phyloP scores from a whole-genome alignment of 2,329 filamentous ascomycete genomes.

The Cladorrhinum sp. region DNA sequence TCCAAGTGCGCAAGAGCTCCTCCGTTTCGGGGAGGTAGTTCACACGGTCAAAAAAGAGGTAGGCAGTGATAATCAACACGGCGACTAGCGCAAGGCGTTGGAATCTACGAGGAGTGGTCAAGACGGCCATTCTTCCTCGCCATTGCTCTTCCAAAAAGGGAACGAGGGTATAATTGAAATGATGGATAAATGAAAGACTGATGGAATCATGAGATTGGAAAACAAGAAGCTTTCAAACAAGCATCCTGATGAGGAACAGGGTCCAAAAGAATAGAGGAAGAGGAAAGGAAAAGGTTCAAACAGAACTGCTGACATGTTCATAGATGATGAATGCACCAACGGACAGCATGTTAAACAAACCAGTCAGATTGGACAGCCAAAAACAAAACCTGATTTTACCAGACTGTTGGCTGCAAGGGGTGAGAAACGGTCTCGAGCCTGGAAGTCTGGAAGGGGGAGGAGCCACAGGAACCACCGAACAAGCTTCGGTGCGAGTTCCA shows the following conservation, averaged over 20 bases:
- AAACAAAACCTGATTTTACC: neutral
- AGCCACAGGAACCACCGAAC: too few species aligned
- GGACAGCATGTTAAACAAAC: too few species aligned
- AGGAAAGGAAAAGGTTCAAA: too few species aligned
- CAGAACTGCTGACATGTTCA: neutral
- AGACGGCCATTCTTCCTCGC: slow-evolving; percentile 20
- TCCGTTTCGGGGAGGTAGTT: slow-evolving; percentile 5
- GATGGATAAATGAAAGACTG: neutral
- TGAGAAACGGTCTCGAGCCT: neutral
- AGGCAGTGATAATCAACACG: slow-evolving; percentile 21
- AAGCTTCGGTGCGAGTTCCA: neutral
- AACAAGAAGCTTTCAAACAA: too few species aligned
- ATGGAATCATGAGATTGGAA: neutral
- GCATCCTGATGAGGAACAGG: too few species aligned
- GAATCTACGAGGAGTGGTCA: slow-evolving; percentile 19
- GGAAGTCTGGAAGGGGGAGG: too few species aligned
- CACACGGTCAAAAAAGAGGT: slow-evolving; percentile 18
- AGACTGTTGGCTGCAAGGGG: neutral
- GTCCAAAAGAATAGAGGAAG: too few species aligned
- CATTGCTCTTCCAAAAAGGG: slow-evolving; percentile 13
- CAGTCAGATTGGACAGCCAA: neutral
- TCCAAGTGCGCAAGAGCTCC: slow-evolving; percentile 12
- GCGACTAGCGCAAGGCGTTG: slow-evolving; percentile 22
- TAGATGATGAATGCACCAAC: too few species aligned
- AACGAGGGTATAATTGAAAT: neutral